Percentiles rank a stretch among this genome's conserved stretches.
Evolutionary conservation across 306 rosid species (phyloP).

Genomic region (Citrullus colocynthis): DNA sequence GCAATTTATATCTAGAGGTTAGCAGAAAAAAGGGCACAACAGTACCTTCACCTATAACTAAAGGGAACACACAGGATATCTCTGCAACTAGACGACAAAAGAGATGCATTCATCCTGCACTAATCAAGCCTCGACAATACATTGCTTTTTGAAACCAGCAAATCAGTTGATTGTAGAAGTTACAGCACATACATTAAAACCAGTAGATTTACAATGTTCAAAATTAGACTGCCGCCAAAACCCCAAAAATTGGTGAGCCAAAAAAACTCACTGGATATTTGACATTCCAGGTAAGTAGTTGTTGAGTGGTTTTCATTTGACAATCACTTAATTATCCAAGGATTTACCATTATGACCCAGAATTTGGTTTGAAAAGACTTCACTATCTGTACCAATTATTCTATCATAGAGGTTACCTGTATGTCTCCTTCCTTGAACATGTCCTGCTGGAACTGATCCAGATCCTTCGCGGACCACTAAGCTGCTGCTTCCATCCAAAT

Average conservation of each 20-base stretch:
- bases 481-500: conserved; percentile 2
- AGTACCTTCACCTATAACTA: too few species aligned
- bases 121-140: neutral
- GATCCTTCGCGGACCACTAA: neutral
- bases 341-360: neutral
- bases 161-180: neutral
- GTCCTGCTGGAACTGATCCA: neutral
- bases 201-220: neutral
- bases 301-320: neutral
- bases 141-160: neutral
- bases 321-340: neutral
- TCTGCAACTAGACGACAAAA: neutral
- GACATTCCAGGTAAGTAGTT: neutral
- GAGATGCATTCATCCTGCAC: neutral
- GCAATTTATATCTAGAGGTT: neutral
- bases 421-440: neutral
- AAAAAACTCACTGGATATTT: neutral
- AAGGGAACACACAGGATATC: too few species aligned
- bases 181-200: neutral
- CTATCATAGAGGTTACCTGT: neutral
- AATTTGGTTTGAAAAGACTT: neutral
- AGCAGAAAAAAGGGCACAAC: too few species aligned
- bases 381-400: neutral
- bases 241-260: neutral
- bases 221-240: neutral